Conservation (phyloP, 352 stramenopile genomes). For the Globisporangium canariense region DNA sequence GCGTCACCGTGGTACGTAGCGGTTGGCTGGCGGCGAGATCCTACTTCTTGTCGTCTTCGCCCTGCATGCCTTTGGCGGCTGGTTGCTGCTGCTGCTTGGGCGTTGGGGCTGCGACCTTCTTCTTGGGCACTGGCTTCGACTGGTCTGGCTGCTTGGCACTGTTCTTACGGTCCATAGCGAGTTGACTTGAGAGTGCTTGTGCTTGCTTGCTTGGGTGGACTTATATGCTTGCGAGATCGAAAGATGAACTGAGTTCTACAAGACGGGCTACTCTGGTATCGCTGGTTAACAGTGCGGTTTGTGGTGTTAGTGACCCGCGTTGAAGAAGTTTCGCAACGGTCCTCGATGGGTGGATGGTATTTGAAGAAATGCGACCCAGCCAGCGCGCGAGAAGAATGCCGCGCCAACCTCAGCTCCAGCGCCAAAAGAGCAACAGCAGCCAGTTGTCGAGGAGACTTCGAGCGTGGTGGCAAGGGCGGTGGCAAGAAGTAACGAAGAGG, state of each 20-base stretch:
- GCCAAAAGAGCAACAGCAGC: background rate
- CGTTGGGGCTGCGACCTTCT: constrained; percentile 4
- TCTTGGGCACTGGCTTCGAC: constrained; percentile 16
- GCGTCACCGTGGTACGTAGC: background rate
- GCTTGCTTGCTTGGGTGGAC: background rate
- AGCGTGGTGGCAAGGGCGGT: constrained; percentile 37
- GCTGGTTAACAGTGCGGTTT: too few species aligned
- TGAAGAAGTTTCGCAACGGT: too few species aligned
- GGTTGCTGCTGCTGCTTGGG: constrained; percentile 11
- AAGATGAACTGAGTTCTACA: background rate
- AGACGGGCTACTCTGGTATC: too few species aligned
- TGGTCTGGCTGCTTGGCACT: constrained; percentile 19
- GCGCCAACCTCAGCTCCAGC: background rate
- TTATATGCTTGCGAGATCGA: background rate
- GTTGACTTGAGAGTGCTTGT: background rate
- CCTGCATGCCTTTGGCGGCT: background rate
- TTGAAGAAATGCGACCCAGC: too few species aligned
- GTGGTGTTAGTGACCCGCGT: too few species aligned
- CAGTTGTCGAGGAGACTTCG: background rate
- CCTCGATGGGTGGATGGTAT: too few species aligned
- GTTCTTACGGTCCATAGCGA: constrained; percentile 31
- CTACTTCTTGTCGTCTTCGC: constrained; percentile 55
- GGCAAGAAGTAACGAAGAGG: constrained; percentile 41
- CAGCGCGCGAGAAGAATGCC: constrained; percentile 7
- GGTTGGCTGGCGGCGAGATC: background rate